Evolutionary conservation across 257 asterid species (phyloP).

Genomic region (Leonotis leonurus): DNA sequence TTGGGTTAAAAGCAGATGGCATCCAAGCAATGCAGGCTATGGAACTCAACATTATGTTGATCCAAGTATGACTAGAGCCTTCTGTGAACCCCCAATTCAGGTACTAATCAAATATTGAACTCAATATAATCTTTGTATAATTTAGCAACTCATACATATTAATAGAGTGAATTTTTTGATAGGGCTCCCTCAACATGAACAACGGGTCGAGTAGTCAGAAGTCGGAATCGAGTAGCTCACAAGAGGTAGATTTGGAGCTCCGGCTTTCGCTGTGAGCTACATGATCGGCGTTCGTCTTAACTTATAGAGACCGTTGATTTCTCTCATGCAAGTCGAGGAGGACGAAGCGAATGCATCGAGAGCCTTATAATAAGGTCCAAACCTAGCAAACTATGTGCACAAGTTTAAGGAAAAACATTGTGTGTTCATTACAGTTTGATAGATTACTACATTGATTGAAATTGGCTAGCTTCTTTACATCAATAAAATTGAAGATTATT

Average conservation of each 20-base stretch:
- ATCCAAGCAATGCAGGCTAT: slow-evolving; percentile 39
- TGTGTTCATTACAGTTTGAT: slow-evolving; percentile 10
- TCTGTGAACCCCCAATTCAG: slow-evolving; percentile 44
- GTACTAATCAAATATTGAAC: slow-evolving; percentile 38
- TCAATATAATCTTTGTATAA: neutral
- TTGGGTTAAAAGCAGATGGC: slow-evolving; percentile 49
- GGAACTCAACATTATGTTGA: slow-evolving; percentile 48
- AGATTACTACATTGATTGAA: slow-evolving; percentile 11
- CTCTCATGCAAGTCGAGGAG: slow-evolving; percentile 9
- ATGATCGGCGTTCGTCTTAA: neutral
- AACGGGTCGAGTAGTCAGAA: slow-evolving; percentile 42
- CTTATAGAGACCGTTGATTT: slow-evolving; percentile 5
- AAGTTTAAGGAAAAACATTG: slow-evolving; percentile 1
- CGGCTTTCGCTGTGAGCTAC: slow-evolving; percentile 37
- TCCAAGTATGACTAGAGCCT: slow-evolving; percentile 52
- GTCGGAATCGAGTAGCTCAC: slow-evolving; percentile 45
- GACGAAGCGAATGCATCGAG: too few relatives aligned
- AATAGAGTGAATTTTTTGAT: neutral
- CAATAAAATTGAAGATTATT: slow-evolving; percentile 12
- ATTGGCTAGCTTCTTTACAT: neutral
- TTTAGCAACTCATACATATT: neutral
- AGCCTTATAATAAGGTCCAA: too few relatives aligned
- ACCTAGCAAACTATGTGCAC: slow-evolving; percentile 6
- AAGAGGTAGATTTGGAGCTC: slow-evolving; percentile 91
- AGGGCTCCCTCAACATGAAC: slow-evolving; percentile 43